Evolutionary conservation across 129 eudicot species (phyloP), one percentile per base, ranked within the genome.

Genomic region (Chrysanthemum makinoi): DNA sequence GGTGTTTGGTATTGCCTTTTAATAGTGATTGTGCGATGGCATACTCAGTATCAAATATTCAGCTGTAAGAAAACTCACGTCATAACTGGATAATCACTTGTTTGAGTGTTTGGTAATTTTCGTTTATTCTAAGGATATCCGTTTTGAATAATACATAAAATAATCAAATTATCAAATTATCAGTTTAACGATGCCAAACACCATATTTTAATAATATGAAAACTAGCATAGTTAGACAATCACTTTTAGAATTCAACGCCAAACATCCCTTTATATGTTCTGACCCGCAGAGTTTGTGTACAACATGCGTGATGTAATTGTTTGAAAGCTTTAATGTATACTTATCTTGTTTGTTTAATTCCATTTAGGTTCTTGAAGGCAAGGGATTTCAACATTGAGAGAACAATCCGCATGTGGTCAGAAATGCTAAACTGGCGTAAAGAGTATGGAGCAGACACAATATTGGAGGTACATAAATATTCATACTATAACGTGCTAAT

Each of bases 391-490:
- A 73, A 89, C 80, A 70, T 75, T 56, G 96, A 87, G 50, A 89
- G 84, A 73, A 83, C 98, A 43, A 78, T 85, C 44, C 87, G 84
- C 28, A 92, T 92, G 98, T 92, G 98, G 98, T 91, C 83, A 76
- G 98, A 92, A 76, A 92, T 92, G 98, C 98, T 92, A 43, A 83
- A 72, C 22, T 92, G 98, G 98, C 83, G 98, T 76, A 87, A 82
- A 48, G 96, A 92, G 83, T 89, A 55, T 54, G 96, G 98, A 75
- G 55, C 96, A 46, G 98, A 92, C 84, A 89, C 91, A 65, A 89
- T 92, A 75, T 48, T 89, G 80, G 95, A 92, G 97, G 97, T 91
- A 86, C 66, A 30, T 22, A 28, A 22, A 47, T 16, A 13, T 13
- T 60, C 4, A 9, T n/a, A 56, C 13, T 44, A 10, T 46, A 44